Evolutionary conservation across 2,329 filamentous ascomycete genomes (phyloP).

Genomic region (Mollisiaceae sp.): DNA sequence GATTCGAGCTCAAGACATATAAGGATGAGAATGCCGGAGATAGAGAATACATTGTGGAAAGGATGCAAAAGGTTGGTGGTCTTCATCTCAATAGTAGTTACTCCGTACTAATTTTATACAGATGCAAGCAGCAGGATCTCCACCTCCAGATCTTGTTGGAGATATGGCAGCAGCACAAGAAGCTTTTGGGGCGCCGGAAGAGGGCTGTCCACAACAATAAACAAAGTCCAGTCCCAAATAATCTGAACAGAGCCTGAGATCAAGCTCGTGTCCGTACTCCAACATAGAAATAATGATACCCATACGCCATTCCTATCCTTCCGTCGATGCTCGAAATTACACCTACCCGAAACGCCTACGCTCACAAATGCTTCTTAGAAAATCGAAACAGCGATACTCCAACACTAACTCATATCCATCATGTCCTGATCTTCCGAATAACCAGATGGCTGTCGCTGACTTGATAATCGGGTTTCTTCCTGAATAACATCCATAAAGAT

Average conservation of each 20-base stretch:
- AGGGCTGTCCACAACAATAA: constrained; percentile 67
- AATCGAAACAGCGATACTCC: constrained; percentile 7
- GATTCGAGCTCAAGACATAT: constrained; percentile 85
- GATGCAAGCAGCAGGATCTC: constrained; percentile 97
- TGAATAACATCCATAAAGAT: constrained; percentile 69
- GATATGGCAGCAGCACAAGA: constrained; percentile 87
- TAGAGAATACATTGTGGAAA: constrained; percentile 91
- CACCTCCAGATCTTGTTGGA: constrained; percentile 87
- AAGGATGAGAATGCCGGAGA: constrained; percentile 81
- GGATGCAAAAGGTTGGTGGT: constrained; percentile 88
- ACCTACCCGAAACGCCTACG: constrained; percentile 34
- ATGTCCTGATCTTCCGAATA: constrained; percentile 40
- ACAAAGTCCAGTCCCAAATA: constrained; percentile 28
- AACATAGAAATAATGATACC: constrained; percentile 20
- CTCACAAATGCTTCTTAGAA: constrained; percentile 27
- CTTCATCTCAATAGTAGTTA: constrained; percentile 17
- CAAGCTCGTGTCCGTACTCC: constrained; percentile 1
- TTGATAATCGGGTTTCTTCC: constrained; percentile 44
- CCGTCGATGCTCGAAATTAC: constrained; percentile 16
- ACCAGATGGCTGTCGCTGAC: constrained; percentile 33
- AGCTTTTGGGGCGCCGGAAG: constrained; percentile 63
- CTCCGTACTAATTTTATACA: constrained; percentile 47
- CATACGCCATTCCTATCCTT: constrained; percentile 21
- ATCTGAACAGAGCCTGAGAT: constrained; percentile 8
- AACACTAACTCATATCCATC: constrained; percentile 39